Evolutionary conservation across 768 basidiomycete species (phyloP).

Genomic region (Austroboletus festivus): DNA sequence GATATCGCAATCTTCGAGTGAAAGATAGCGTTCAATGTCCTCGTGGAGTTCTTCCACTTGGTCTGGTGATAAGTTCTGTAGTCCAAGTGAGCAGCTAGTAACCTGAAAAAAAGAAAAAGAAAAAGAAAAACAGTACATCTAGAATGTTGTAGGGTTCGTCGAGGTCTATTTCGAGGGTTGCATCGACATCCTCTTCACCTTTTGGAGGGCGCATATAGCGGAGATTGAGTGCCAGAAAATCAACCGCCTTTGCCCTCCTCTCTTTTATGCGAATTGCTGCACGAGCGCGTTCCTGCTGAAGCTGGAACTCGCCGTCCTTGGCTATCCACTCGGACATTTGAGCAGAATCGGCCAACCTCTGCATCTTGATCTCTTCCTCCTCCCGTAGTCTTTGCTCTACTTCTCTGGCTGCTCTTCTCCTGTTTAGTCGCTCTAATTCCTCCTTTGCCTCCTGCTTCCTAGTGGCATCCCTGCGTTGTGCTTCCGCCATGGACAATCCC

Average conservation of each 20-base stretch:
- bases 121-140: constrained; percentile 55
- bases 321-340: constrained; percentile 99
- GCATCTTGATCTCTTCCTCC: constrained; percentile 89
- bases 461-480: constrained; percentile 73
- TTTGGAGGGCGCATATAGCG: constrained; percentile 81
- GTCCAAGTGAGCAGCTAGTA: constrained; percentile 7
- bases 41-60: constrained; percentile 93
- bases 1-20: constrained; percentile 75
- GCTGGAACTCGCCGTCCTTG: constrained; percentile 95
- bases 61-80: constrained; percentile 75
- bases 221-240: constrained; percentile 94
- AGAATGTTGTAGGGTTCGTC: constrained; percentile 99
- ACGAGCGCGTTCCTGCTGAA: constrained; percentile 87
- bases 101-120: background rate
- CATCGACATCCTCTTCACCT: constrained; percentile 77
- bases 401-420: constrained; percentile 87
- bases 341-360: constrained; percentile 86
- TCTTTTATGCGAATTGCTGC: constrained; percentile 95
- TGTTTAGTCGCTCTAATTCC: constrained; percentile 89
- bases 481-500: constrained; percentile 76
- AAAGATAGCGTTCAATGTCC: constrained; percentile 90
- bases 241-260: constrained; percentile 97
- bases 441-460: constrained; percentile 90
- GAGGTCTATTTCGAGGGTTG: constrained; percentile 93
- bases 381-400: constrained; percentile 84